phyloP scores from a whole-genome alignment of 352 stramenopile species.

The Phytopythium helicoides region DNA sequence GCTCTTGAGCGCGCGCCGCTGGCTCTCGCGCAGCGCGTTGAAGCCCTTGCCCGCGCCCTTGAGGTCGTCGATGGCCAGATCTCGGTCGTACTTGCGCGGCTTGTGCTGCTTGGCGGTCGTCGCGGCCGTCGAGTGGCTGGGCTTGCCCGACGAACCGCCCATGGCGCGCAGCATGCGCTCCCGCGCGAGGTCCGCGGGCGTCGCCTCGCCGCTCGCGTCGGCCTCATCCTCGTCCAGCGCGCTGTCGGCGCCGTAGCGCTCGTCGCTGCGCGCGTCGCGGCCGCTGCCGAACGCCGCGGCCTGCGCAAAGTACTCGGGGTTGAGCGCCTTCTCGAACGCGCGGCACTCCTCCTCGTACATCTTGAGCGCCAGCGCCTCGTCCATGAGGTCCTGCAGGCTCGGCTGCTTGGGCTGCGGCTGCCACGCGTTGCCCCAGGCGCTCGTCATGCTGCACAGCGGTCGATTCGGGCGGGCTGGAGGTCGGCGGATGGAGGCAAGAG shows the following conservation, averaged over 20 bases:
- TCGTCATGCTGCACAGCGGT: not conserved
- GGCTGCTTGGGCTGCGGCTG: slow-evolving; percentile 16
- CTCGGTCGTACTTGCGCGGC: slow-evolving; percentile 35
- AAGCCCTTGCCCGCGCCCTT: slow-evolving; percentile 31
- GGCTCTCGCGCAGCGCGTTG: slow-evolving; percentile 53
- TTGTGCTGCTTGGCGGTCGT: slow-evolving; percentile 11
- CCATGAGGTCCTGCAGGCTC: slow-evolving; percentile 67
- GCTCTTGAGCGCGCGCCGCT: slow-evolving; percentile 51
- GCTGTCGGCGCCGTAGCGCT: slow-evolving; percentile 44
- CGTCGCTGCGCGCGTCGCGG: slow-evolving; percentile 25
- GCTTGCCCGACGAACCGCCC: not conserved
- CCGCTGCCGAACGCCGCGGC: slow-evolving; percentile 36
- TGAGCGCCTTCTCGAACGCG: slow-evolving; percentile 32
- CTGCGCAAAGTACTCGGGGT: slow-evolving; percentile 26
- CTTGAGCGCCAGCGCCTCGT: slow-evolving; percentile 60
- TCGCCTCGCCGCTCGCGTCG: not conserved
- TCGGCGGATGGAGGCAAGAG: no score
- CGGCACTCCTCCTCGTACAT: slow-evolving; percentile 62
- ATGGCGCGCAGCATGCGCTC: not conserved
- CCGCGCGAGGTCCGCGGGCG: not conserved
- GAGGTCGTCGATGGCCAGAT: slow-evolving; percentile 20
- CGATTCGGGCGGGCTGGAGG: no score
- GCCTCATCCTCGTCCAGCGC: slow-evolving; percentile 5
- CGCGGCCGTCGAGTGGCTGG: slow-evolving; percentile 9
- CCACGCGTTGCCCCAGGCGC: not conserved